These are phyloP conservation scores for Pyrus pyrifolia DNA, from an alignment of 306 rosid genomes.

Conservation along the genomic window DNA sequence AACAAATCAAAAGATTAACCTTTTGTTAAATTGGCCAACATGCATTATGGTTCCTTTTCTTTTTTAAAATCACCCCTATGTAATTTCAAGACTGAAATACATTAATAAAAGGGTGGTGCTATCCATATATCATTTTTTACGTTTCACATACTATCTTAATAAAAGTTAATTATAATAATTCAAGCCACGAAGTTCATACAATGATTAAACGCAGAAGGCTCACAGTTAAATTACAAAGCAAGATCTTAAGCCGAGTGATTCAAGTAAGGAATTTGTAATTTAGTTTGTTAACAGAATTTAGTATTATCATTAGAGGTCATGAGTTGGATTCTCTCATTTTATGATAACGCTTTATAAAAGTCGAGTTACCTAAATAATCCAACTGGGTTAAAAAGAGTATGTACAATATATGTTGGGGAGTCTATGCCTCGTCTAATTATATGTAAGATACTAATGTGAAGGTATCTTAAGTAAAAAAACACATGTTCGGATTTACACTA, in stretches of 20 bases:
- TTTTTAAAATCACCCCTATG: background rate
- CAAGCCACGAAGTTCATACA: no score
- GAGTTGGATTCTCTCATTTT: background rate
- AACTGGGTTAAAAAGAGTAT: background rate
- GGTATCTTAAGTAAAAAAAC: background rate
- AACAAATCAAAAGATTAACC: slow-evolving; percentile 2
- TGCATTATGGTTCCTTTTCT: background rate
- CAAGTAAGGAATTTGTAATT: background rate
- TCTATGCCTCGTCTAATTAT: background rate
- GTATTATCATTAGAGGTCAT: background rate
- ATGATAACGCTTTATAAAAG: no score
- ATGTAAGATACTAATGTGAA: no score
- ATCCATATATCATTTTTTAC: no score
- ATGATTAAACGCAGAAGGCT: no score
- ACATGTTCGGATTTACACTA: background rate
- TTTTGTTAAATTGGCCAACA: background rate
- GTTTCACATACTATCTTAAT: no score
- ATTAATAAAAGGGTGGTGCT: no score
- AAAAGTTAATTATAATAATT: no score
- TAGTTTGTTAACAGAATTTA: background rate
- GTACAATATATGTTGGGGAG: background rate
- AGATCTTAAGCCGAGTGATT: background rate
- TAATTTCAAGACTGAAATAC: background rate
- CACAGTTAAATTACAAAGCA: background rate
- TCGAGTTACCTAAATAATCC: no score